Conservation (phyloP, 2,329 filamentous ascomycete species). For the Chrysosporium queenslandicum region DNA sequence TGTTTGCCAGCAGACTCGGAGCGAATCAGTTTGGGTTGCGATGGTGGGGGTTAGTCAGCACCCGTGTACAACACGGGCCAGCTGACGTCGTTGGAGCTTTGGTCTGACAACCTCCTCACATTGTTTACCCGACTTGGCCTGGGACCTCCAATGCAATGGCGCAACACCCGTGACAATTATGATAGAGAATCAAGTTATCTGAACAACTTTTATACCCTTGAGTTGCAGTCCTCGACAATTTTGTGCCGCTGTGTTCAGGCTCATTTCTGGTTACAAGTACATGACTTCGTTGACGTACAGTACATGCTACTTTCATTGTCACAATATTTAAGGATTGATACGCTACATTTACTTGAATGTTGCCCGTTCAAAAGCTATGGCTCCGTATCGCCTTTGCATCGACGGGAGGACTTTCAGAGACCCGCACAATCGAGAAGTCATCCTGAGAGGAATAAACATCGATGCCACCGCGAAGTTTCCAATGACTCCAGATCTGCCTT, state of each 20-base stretch:
- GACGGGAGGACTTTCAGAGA: constrained; percentile 82
- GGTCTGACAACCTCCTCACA: background rate
- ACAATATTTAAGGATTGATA: too few species aligned
- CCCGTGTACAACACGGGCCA: background rate
- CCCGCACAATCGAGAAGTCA: constrained; percentile 67
- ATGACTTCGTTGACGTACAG: too few species aligned
- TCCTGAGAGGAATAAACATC: constrained; percentile 86
- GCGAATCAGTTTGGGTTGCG: background rate
- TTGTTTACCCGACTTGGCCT: background rate
- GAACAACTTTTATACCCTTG: too few species aligned
- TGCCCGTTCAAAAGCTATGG: constrained; percentile 53
- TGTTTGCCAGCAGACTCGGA: too few species aligned
- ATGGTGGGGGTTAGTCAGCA: background rate
- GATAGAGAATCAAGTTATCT: too few species aligned
- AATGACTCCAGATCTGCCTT: constrained; percentile 67
- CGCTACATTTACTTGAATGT: too few species aligned
- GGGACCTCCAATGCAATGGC: too few species aligned
- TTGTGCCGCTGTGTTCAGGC: too few species aligned
- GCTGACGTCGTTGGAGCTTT: background rate
- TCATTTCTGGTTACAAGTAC: background rate
- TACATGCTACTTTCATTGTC: too few species aligned
- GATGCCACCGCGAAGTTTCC: constrained; percentile 87
- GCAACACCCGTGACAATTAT: background rate
- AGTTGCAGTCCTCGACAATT: too few species aligned
- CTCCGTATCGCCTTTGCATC: constrained; percentile 65